Conservation (phyloP, 768 basidiomycete genomes). For the Suillus hirtellus region DNA sequence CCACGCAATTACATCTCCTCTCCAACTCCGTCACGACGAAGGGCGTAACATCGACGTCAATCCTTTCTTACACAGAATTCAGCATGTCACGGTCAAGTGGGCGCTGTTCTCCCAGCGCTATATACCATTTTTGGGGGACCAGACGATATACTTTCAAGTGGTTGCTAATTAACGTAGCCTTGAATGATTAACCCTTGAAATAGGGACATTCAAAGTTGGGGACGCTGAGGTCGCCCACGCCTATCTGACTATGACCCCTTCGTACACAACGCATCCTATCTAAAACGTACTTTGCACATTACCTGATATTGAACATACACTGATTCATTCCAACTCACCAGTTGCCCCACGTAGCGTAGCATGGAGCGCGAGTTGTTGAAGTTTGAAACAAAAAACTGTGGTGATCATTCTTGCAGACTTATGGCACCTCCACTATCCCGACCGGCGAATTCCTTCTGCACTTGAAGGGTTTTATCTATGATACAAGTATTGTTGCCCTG, state of each 20-base stretch:
- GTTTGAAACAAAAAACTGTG: background rate
- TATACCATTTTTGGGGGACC: conserved; percentile 33
- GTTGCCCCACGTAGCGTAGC: conserved; percentile 47
- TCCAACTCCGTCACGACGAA: conserved; percentile 35
- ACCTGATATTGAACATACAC: too few relatives aligned
- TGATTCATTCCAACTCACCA: too few relatives aligned
- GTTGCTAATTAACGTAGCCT: too few relatives aligned
- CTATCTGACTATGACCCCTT: too few relatives aligned
- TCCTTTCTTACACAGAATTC: conserved; percentile 30
- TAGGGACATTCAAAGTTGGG: too few relatives aligned
- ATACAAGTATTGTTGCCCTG: conserved; percentile 18
- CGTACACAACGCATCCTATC: too few relatives aligned
- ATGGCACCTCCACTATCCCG: conserved; percentile 18
- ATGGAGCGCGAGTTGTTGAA: conserved; percentile 45
- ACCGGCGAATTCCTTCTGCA: conserved; percentile 21
- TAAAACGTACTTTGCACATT: too few relatives aligned
- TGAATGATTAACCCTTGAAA: too few relatives aligned
- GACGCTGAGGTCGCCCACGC: too few relatives aligned
- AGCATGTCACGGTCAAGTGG: conserved; percentile 30
- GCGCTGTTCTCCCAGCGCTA: conserved; percentile 34
- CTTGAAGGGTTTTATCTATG: conserved; percentile 16
- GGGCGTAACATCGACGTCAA: conserved; percentile 30
- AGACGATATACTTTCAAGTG: too few relatives aligned
- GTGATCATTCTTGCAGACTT: conserved; percentile 14
- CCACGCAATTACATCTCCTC: conserved; percentile 34